A percentile compares a stretch with the other conserved stretches of the same genome.
These are phyloP conservation scores for Micractinium sp. DNA, from an alignment of 139 green algal genomes.

Conservation along the genomic window DNA sequence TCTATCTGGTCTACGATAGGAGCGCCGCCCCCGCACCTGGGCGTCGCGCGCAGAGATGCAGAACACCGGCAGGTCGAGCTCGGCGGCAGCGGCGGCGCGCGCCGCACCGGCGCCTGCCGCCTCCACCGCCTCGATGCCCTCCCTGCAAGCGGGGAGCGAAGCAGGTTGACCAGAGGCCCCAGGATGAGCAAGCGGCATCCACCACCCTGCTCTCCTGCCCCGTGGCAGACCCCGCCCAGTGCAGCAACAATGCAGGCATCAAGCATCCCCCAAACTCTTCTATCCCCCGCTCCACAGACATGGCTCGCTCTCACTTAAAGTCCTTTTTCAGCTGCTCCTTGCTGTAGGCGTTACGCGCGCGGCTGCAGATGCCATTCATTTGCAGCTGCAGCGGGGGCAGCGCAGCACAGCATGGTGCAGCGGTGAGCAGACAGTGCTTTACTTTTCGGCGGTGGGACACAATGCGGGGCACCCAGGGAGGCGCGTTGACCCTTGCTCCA, in stretches of 20 bases:
- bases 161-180: no score
- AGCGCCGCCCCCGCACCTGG: background rate
- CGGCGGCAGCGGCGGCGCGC: background rate
- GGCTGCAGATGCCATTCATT: conserved; percentile 24
- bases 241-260: no score
- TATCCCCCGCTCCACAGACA: no score
- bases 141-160: background rate
- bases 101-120: background rate
- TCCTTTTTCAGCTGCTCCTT: conserved; percentile 10
- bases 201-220: no score
- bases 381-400: background rate
- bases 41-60: conserved; percentile 24
- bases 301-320: no score
- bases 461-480: no score
- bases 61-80: conserved; percentile 12
- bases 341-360: conserved; percentile 8
- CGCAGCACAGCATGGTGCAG: background rate
- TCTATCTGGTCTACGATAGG: no score
- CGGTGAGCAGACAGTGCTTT: background rate
- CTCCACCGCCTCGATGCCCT: conserved; percentile 21
- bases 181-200: background rate
- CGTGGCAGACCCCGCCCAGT: no score
- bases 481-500: no score
- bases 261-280: no score
- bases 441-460: background rate